Evolutionary conservation across 1,284 basidiomycete genomes (phyloP).

Genomic region (Ganoderma meredithae): DNA sequence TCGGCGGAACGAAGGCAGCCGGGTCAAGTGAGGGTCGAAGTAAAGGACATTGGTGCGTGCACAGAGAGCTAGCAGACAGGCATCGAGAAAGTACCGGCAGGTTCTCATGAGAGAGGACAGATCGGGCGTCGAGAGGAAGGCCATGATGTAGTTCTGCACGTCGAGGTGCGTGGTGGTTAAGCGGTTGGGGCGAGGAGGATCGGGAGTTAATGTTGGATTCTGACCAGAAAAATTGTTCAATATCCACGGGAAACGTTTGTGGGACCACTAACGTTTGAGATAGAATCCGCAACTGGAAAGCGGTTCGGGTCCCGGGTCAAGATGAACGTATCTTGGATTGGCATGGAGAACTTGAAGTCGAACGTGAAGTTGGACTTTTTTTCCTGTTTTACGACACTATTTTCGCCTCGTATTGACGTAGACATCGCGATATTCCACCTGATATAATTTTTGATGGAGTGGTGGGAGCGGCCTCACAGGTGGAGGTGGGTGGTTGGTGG

Average conservation of each 20-base stretch:
- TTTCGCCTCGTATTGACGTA: neutral
- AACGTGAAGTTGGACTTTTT: neutral
- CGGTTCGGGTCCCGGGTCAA: slow-evolving; percentile 5
- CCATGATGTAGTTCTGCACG: slow-evolving; percentile 9
- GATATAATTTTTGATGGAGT: too few species aligned
- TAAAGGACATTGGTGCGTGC: neutral
- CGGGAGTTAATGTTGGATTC: neutral
- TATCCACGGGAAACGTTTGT: neutral
- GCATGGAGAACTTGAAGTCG: slow-evolving; percentile 7
- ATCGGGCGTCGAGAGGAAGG: neutral
- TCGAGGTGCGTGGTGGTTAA: slow-evolving; percentile 9
- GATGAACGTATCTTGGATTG: neutral
- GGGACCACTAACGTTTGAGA: neutral
- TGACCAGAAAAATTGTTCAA: neutral
- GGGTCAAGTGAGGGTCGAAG: neutral
- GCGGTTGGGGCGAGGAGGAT: neutral
- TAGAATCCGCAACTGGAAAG: neutral
- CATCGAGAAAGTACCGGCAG: slow-evolving; percentile 2
- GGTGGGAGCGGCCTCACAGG: too few species aligned
- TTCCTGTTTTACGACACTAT: neutral
- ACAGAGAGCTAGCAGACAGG: slow-evolving; percentile 6
- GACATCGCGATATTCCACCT: neutral
- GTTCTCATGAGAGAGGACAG: slow-evolving; percentile 10
- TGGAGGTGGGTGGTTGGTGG: neutral
- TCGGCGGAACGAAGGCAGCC: slow-evolving; percentile 1